A percentile compares a stretch with the other conserved stretches of the same genome.
Conservation (phyloP, 495 filamentous ascomycete species). For the Hypoxylon lienhwacheense region DNA sequence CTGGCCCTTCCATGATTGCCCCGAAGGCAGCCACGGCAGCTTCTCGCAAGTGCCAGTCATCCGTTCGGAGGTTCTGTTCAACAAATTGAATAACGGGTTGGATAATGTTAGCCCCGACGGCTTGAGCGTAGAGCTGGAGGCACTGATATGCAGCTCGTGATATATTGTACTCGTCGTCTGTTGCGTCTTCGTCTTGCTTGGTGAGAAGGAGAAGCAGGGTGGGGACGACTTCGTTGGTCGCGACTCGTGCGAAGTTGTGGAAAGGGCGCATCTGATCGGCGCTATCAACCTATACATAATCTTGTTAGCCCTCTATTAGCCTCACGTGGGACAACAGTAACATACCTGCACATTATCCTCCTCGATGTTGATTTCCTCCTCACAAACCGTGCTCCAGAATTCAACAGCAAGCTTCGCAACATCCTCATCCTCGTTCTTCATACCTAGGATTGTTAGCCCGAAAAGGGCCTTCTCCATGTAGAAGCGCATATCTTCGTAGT, state of each 20-base stretch:
- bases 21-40: constrained; percentile 98
- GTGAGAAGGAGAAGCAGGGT: constrained; percentile 86
- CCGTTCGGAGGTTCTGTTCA: constrained; percentile 82
- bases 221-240: constrained; percentile 88
- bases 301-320: constrained; percentile 26
- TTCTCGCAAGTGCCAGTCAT: constrained; percentile 92
- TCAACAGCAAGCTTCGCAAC: constrained; percentile 97
- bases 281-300: constrained; percentile 61
- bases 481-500: constrained; percentile 99
- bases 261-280: constrained; percentile 78
- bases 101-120: constrained; percentile 79
- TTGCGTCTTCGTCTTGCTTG: constrained; percentile 95
- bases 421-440: constrained; percentile 97
- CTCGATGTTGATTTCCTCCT: constrained; percentile 95
- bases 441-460: constrained; percentile 96
- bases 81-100: constrained; percentile 84
- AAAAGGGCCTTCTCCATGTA: constrained; percentile 99
- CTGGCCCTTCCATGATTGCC: constrained; percentile 97
- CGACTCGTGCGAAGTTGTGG: constrained; percentile 89
- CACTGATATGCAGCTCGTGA: constrained; percentile 96
- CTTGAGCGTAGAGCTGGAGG: constrained; percentile 90
- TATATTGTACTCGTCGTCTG: constrained; percentile 95
- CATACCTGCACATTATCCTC: constrained; percentile 89
- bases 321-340: constrained; percentile 15
- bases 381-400: constrained; percentile 99